These are phyloP conservation scores for Citrus unshiu DNA, from an alignment of 345 rosid species.

Conservation along the genomic window DNA sequence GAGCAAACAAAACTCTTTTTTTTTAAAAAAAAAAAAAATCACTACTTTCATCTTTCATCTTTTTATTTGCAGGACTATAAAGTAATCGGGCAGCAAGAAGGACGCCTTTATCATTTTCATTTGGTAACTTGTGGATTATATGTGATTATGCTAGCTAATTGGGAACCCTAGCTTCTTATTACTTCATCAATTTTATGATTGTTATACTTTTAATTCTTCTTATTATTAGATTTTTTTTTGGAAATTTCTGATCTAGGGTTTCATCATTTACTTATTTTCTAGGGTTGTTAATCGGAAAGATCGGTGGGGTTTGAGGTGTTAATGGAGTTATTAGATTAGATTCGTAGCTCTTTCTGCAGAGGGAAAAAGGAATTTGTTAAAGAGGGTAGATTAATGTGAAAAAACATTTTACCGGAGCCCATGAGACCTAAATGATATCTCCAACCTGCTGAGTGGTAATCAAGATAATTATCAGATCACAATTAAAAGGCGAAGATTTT, in stretches of 20 bases:
- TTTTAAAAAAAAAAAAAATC: not conserved
- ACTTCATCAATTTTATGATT: too few species aligned
- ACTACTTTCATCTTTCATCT: slow-evolving; percentile 9
- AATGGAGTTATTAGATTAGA: not conserved
- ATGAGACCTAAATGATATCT: slow-evolving; percentile 16
- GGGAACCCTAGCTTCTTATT: slow-evolving; percentile 10
- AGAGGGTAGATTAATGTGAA: not conserved
- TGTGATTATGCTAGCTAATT: not conserved
- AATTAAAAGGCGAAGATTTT: slow-evolving; percentile 2
- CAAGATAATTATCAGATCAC: not conserved
- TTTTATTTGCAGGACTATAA: not conserved
- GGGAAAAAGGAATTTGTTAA: too few species aligned
- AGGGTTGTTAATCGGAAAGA: not conserved
- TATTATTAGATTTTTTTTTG: not conserved
- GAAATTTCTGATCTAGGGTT: slow-evolving; percentile 15
- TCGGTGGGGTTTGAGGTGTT: not conserved
- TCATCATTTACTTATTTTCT: not conserved
- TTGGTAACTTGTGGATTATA: not conserved
- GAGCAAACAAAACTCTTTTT: not conserved
- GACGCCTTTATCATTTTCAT: not conserved
- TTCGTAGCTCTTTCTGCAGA: too few species aligned
- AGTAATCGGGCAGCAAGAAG: not conserved
- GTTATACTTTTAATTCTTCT: too few species aligned
- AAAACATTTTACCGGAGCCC: slow-evolving; percentile 5
- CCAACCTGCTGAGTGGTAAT: not conserved